phyloP scores from a whole-genome alignment of 2,329 filamentous ascomycete genomes.

The Colletotrichum orchidophilum region DNA sequence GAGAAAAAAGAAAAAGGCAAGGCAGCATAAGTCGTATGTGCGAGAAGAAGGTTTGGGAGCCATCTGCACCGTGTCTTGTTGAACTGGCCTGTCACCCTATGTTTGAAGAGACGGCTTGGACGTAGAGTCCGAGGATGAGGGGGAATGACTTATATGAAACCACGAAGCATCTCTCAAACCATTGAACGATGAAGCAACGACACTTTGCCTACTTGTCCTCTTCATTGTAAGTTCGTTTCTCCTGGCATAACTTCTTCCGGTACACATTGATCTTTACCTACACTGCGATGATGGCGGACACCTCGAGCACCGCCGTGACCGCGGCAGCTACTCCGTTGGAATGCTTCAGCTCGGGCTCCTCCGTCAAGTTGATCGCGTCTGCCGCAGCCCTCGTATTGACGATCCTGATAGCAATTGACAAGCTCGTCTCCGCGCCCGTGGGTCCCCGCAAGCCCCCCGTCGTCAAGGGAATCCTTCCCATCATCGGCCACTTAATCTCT shows the following conservation, averaged over 20 bases:
- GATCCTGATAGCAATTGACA: conserved; percentile 9
- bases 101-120: background rate
- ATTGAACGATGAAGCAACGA: too few species aligned
- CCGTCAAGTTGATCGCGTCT: background rate
- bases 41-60: background rate
- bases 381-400: background rate
- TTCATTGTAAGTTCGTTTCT: background rate
- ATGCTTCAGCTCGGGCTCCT: conserved; percentile 1
- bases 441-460: conserved; percentile 53
- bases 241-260: background rate
- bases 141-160: background rate
- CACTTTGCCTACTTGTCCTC: background rate
- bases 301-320: background rate
- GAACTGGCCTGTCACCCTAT: background rate
- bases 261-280: background rate
- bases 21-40: background rate
- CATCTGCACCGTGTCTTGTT: background rate
- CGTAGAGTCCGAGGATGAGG: background rate
- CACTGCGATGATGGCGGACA: background rate
- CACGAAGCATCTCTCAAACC: background rate
- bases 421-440: conserved; percentile 24
- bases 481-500: conserved; percentile 57
- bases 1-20: background rate
- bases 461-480: conserved; percentile 50
- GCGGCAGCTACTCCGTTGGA: background rate